Evolutionary conservation across 2,329 filamentous ascomycete genomes (phyloP), one percentile per base, ranked within the genome.

Genomic region (Fusarium scirpi): DNA sequence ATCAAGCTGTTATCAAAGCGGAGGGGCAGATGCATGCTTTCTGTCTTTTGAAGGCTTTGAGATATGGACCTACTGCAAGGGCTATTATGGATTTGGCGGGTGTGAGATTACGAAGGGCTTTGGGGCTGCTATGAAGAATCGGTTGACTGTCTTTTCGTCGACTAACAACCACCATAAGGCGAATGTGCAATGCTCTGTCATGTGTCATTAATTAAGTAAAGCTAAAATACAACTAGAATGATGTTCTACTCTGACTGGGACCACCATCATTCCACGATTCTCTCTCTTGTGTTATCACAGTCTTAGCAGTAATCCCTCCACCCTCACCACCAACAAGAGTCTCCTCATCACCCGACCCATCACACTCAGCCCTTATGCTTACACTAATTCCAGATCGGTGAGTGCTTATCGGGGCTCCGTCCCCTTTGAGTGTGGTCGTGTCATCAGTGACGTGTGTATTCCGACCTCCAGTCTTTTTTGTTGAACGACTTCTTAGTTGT

Each of bases 371-470:
- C 18, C 34, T 38, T 38, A 38, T 38, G 7, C 34, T 38, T 10
- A 38, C 34, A n/a, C 34, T 38, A 1, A 38, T 38, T 18, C 34
- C 34, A 12, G 34, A 38, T n/a, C 34, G 5, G 6, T 38, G 34
- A 0, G 18, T 38, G 0, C 34, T n/a, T n/a, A 38, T 38, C 6
- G 34, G 34, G 3, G 34, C 34, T 7, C 34, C 18, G 1, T 38
- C 34, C 18, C 10, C 34, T 2, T n/a, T 38, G 10, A 38, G 34
- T 4, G 34, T 38, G 2, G 34, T 12, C 0, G 34, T n/a, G 10
- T 38, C 34, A 12, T 38, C 34, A 7, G 34, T 38, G 18, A 12
- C 18, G 0, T 3, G 32, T 18, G 32, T 38, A 0, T 3, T 38
- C 10, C 34, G 34, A 38, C 34, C 34, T 12, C 34, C 34, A 1